A percentile compares a stretch with the other conserved stretches of the same genome.
These are phyloP conservation scores for Aspergillus heteromorphus DNA, from an alignment of 495 filamentous ascomycete genomes.

Conservation along the genomic window DNA sequence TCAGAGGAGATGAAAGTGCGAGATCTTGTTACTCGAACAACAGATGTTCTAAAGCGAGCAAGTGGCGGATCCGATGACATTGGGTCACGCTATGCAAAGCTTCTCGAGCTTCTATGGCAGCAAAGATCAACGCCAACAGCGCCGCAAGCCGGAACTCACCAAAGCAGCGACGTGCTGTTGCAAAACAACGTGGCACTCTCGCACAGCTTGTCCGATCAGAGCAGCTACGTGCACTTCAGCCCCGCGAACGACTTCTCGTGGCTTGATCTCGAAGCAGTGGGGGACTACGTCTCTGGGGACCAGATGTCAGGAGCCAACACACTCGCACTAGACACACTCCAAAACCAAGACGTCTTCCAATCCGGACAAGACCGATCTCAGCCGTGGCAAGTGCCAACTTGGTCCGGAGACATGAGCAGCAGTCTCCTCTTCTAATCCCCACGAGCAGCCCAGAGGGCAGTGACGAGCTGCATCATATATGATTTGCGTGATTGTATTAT, in stretches of 20 bases:
- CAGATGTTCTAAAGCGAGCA: slow-evolving; percentile 45
- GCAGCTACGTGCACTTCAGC: slow-evolving; percentile 40
- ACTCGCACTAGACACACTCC: slow-evolving; percentile 35
- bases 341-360: slow-evolving; percentile 30
- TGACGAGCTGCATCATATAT: too few species aligned
- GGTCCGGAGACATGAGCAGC: slow-evolving; percentile 40
- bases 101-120: slow-evolving; percentile 51
- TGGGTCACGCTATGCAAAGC: slow-evolving; percentile 49
- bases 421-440: slow-evolving; percentile 39
- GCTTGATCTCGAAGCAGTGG: slow-evolving; percentile 53
- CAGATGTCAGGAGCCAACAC: slow-evolving; percentile 32
- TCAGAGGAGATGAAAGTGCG: slow-evolving; percentile 50
- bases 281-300: slow-evolving; percentile 49
- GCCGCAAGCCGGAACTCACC: slow-evolving; percentile 27
- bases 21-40: slow-evolving; percentile 47
- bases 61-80: slow-evolving; percentile 50
- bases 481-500: too few species aligned
- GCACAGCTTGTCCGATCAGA: slow-evolving; percentile 27
- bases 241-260: slow-evolving; percentile 53
- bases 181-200: slow-evolving; percentile 21
- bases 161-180: slow-evolving; percentile 27
- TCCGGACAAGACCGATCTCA: slow-evolving; percentile 30
- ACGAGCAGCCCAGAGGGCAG: background rate
- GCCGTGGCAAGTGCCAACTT: slow-evolving; percentile 36
- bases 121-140: slow-evolving; percentile 22